These are phyloP conservation scores for Cutaneotrichosporon spelunceum DNA, from an alignment of 1,284 basidiomycete genomes.

Conservation along the genomic window DNA sequence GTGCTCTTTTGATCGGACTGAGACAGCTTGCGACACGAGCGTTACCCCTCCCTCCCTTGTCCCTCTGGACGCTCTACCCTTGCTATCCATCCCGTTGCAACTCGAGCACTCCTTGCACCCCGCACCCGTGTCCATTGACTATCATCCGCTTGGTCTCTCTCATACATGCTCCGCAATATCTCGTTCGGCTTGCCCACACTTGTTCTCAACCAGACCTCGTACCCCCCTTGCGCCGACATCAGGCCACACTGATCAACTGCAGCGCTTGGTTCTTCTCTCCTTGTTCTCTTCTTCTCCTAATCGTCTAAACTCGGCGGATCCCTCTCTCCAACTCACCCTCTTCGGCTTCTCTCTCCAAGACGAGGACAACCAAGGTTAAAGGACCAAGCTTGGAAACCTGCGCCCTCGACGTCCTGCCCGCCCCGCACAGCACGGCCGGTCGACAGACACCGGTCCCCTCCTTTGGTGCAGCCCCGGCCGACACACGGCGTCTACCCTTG, in stretches of 20 bases:
- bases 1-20: not conserved
- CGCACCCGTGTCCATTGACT: not conserved
- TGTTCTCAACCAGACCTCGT: not conserved
- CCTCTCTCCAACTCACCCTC: not conserved
- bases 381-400: too few relatives aligned
- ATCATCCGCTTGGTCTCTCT: too few relatives aligned
- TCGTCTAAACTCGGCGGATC: not conserved
- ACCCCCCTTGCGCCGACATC: not conserved
- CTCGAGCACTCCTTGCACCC: not conserved
- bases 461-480: too few relatives aligned
- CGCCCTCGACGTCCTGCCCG: too few relatives aligned
- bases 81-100: not conserved
- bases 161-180: not conserved
- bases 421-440: too few relatives aligned
- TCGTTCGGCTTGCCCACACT: not conserved
- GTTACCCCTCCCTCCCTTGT: not conserved
- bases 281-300: not conserved
- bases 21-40: not conserved
- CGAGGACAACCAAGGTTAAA: too few relatives aligned
- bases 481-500: not conserved
- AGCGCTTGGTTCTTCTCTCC: not conserved
- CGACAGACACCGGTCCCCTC: too few relatives aligned
- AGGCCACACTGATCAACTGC: not conserved
- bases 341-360: too few relatives aligned
- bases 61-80: not conserved